Evolutionary conservation across 2,329 filamentous ascomycete genomes (phyloP), one percentile per base, ranked within the genome.

Genomic region (Juglanconis juglandina): DNA sequence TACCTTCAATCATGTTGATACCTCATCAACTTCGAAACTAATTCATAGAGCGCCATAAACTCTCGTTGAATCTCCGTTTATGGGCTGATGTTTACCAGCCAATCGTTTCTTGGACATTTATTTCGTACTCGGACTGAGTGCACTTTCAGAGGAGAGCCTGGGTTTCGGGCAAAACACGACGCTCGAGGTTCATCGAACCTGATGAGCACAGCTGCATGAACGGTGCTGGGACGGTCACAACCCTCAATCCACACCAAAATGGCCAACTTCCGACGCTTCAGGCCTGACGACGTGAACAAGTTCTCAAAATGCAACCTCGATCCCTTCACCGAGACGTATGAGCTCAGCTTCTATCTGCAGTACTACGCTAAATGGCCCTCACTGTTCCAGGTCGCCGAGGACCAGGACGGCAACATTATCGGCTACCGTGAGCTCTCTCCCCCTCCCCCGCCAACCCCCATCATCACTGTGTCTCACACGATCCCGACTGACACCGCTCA

Each of bases 331-430:
- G 95, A 99, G 78, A 98, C 96, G 59, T 99, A 98, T 79, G 92
- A 96, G 73, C 84, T 96, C 66, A 86, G 87, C 64, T 99, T 98
- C 79, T 99, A 99, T 78, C 85, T 97, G 62, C 91, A 96, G 70
- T 99, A 99, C 76, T 87, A 96, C 66, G 92, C 92, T 56, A 92
- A 91, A 81, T 99, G 95, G 95, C 95, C 95, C 1, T 89, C 92
- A 33, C 84, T 98, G 48, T 98, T 97, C 78, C 92, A 92, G 71
- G 91, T 96, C 14, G 92, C 96, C 62, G 91, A 96, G 73, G 91
- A 94, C 66, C 83, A 86, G 58, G 83, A 89, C 64, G 92, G 92
- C n/a, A 89, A 92, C 64, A 94, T 98, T 60, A 89, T 96, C 66
- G 95, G 91, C 58, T 99, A 99, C 76, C 96, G 93, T 96, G 82